phyloP scores from a whole-genome alignment of 805 yeast genomes.

The Metschnikowia dekortorum region DNA sequence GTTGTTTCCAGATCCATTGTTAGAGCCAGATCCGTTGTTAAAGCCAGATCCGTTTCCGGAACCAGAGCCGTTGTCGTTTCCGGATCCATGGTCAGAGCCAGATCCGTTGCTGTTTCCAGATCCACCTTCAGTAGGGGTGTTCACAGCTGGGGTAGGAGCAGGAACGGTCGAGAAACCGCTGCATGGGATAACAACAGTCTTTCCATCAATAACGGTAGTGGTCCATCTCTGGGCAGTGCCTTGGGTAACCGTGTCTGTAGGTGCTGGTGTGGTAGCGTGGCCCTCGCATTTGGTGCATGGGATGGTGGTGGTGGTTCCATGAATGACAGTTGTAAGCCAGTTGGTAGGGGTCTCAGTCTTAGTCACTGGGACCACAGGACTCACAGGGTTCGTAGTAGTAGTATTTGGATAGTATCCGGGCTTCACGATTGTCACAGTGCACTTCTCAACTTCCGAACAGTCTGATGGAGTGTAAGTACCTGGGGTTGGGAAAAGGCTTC shows the following conservation, averaged over 20 bases:
- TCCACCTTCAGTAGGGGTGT: background rate
- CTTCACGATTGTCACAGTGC: background rate
- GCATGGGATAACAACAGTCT: background rate
- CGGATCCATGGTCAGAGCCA: background rate
- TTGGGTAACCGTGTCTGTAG: background rate
- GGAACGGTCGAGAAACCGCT: background rate
- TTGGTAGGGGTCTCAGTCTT: background rate
- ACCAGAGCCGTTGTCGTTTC: background rate
- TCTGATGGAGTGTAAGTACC: background rate
- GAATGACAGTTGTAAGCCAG: background rate
- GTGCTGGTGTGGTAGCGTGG: background rate
- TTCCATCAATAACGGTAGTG: background rate
- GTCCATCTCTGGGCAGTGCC: background rate
- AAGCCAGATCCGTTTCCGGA: too few species aligned
- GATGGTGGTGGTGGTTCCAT: background rate
- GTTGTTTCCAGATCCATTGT: too few species aligned
- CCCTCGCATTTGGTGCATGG: background rate
- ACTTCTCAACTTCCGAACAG: background rate
- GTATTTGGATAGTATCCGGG: background rate
- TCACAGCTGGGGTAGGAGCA: background rate
- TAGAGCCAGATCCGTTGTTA: too few species aligned
- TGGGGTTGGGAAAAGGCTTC: background rate
- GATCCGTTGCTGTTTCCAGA: background rate
- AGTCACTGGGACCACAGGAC: background rate
- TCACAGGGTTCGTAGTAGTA: background rate